Evolutionary conservation across 805 yeast genomes (phyloP), one percentile per base, ranked within the genome.

Genomic region (Cyberlindnera bimundalis): DNA sequence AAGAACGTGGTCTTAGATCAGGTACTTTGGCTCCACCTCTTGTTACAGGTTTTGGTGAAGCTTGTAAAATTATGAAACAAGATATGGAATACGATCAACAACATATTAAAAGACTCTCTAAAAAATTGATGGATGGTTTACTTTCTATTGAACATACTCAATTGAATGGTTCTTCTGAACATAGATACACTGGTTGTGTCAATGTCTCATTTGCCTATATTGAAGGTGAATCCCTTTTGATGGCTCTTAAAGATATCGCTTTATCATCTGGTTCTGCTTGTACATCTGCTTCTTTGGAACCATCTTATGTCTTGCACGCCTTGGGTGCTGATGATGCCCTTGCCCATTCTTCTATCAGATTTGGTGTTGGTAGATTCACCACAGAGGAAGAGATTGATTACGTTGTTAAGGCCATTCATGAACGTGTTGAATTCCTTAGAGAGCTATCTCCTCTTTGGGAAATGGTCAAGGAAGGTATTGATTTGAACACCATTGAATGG

Each of bases 381-480:
- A 93, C 99, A 13, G 96, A 90, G 55, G 95, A 79, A 37, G 99
- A 93, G 67, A 78, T 93, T 39, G 98, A 93, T 61, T 93, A 90
- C 60, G 99, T 93, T 35, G 74, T 93, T 50, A 71, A 83, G 44
- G 96, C 96, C 12, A 87, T 93, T 43, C 73, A 78, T 42, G 90
- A 87, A 62, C 79, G 97, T 65, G 98, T 93, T 40, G 82, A 81
- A 49, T 88, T 88, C 67, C 75, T 93, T 61, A 79, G 99, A 66
- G 91, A 89, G 59, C 73, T 93, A 67, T 81, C 93, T 43, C 99
- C 99, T 35, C 72, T 93, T 56, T 93, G 98, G 98, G 99, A 93
- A 70, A 90, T 93, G 98, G 96, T 88, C 43, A 96, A 93, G 66
- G 98, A 93, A 52, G 99, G 99, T 52, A 91, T 93, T 57, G 99